phyloP scores from a whole-genome alignment of 805 yeast genomes.

The Barnettozyma pratensis region DNA sequence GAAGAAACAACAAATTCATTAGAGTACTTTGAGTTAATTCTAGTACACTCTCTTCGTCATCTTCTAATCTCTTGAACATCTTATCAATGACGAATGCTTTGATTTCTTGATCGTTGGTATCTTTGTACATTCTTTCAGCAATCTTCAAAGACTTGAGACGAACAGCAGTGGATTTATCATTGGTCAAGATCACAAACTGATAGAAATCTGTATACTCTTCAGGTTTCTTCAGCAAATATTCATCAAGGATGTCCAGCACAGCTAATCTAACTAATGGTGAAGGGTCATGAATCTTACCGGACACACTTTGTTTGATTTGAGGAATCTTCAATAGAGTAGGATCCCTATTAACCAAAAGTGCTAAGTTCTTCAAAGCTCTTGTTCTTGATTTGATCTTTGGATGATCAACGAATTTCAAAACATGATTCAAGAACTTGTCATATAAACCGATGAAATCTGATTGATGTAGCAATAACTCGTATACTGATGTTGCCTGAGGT shows the following conservation, averaged over 20 bases:
- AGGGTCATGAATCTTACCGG: constrained; percentile 46
- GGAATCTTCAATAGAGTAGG: constrained; percentile 44
- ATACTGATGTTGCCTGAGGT: neutral
- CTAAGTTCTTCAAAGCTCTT: constrained; percentile 60
- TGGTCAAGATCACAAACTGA: constrained; percentile 28
- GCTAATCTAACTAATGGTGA: constrained; percentile 77
- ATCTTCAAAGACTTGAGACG: constrained; percentile 57
- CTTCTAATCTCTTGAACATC: constrained; percentile 53
- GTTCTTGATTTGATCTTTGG: constrained; percentile 49
- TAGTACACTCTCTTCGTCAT: constrained; percentile 57
- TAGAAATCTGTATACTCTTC: constrained; percentile 44
- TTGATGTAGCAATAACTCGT: constrained; percentile 5
- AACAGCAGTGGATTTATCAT: constrained; percentile 60
- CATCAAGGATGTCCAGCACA: constrained; percentile 58
- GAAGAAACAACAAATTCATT: constrained; percentile 33
- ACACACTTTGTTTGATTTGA: constrained; percentile 46
- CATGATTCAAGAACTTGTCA: constrained; percentile 46
- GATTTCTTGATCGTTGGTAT: constrained; percentile 25
- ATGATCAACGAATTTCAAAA: constrained; percentile 44
- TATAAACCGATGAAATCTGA: constrained; percentile 30
- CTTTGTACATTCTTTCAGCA: constrained; percentile 41
- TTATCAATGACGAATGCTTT: constrained; percentile 43
- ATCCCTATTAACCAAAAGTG: constrained; percentile 49
- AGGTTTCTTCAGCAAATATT: constrained; percentile 39
- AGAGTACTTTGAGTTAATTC: constrained; percentile 37